These are phyloP conservation scores for Penicillium steckii DNA, from an alignment of 495 filamentous ascomycete species.

Conservation along the genomic window DNA sequence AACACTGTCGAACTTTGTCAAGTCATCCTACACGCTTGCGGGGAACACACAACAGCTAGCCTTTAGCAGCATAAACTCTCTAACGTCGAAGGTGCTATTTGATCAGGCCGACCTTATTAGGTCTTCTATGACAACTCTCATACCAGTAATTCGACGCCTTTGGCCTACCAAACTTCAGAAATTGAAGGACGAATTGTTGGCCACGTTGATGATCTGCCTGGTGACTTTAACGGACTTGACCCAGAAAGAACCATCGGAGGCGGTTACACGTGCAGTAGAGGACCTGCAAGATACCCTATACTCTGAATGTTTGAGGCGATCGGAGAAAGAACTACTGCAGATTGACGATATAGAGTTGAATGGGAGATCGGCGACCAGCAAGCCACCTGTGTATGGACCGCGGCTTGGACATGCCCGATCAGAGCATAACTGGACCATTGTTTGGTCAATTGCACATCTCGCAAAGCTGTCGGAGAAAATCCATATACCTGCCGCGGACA, in stretches of 20 bases:
- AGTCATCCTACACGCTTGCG: conserved; percentile 51
- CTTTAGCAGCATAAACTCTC: conserved; percentile 71
- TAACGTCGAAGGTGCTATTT: conserved; percentile 62
- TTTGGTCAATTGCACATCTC: conserved; percentile 41
- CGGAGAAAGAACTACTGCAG: conserved; percentile 70
- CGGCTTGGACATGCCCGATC: conserved; percentile 41
- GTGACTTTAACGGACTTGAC: conserved; percentile 28
- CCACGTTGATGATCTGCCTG: conserved; percentile 63
- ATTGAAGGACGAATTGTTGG: conserved; percentile 70
- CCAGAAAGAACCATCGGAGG: conserved; percentile 29
- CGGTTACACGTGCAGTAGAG: conserved; percentile 37
- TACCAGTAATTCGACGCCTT: conserved; percentile 69
- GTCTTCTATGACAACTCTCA: conserved; percentile 53
- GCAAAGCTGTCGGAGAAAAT: conserved; percentile 31
- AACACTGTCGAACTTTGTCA: conserved; percentile 61
- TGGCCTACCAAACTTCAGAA: conserved; percentile 65
- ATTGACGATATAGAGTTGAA: conserved; percentile 68
- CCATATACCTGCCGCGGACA: conserved; percentile 6
- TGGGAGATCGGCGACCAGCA: conserved; percentile 19
- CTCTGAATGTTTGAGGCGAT: conserved; percentile 68
- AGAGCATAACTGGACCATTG: conserved; percentile 49
- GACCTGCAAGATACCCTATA: conserved; percentile 61
- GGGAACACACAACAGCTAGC: conserved; percentile 66
- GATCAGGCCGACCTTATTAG: conserved; percentile 65
- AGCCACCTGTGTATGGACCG: conserved; percentile 33